These are phyloP conservation scores for Laguncularia racemosa DNA, from an alignment of 345 rosid species.

Conservation along the genomic window DNA sequence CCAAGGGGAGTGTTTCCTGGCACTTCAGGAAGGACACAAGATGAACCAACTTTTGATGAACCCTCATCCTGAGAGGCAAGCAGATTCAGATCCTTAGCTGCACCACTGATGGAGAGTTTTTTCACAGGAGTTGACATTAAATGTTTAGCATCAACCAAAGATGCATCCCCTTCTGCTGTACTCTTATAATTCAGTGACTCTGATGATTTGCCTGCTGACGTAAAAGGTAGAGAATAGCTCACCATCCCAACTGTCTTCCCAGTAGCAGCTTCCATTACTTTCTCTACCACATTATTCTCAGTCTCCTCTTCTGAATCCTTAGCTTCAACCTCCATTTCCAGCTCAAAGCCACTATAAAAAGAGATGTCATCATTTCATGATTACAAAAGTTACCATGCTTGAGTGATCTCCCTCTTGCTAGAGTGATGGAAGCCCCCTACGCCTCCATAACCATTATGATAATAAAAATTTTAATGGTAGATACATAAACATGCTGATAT, in stretches of 20 bases:
- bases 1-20: slow-evolving; percentile 26
- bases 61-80: slow-evolving; percentile 13
- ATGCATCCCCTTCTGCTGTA: slow-evolving; percentile 13
- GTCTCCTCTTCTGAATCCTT: slow-evolving; percentile 86
- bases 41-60: slow-evolving; percentile 9
- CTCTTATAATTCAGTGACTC: slow-evolving; percentile 11
- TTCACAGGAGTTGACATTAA: slow-evolving; percentile 3
- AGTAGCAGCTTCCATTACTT: slow-evolving; percentile 13
- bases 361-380: neutral
- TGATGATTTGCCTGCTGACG: slow-evolving; percentile 17
- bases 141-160: neutral
- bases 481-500: no score
- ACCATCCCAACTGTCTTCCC: slow-evolving; percentile 27
- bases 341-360: slow-evolving; percentile 57
- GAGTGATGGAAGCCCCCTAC: no score
- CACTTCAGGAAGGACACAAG: slow-evolving; percentile 8
- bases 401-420: no score
- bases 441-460: no score
- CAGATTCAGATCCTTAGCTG: slow-evolving; percentile 16
- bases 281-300: slow-evolving; percentile 31
- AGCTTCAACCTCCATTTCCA: slow-evolving; percentile 89
- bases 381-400: neutral
- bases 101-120: slow-evolving; percentile 1
- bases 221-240: slow-evolving; percentile 21
- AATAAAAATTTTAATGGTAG: no score